Percentiles rank a stretch among this genome's conserved stretches.
phyloP scores from a whole-genome alignment of 108 stramenopile species.

The Skeletonema grethae region DNA sequence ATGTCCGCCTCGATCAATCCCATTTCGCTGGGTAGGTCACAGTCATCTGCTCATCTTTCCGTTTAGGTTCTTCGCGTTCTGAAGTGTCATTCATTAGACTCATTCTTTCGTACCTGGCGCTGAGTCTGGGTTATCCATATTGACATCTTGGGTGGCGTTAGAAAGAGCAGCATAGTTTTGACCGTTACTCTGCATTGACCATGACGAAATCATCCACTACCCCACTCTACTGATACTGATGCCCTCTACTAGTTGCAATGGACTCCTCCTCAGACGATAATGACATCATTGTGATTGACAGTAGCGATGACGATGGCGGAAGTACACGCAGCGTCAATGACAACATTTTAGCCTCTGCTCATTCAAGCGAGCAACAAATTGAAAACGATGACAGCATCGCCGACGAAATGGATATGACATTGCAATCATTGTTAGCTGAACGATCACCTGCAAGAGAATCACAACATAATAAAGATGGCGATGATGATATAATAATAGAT shows the following conservation, averaged over 20 bases:
- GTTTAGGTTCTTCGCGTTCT: no score
- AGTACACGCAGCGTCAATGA: slow-evolving; percentile 14
- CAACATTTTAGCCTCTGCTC: not conserved
- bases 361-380: not conserved
- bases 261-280: not conserved
- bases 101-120: no score
- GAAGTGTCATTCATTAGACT: no score
- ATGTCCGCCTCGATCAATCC: no score
- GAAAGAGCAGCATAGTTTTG: no score
- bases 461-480: not conserved
- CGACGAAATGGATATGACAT: not conserved
- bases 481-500: slow-evolving; percentile 1
- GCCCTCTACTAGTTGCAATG: not conserved
- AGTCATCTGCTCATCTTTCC: no score
- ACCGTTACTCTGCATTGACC: no score
- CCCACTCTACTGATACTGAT: no score
- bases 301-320: not conserved
- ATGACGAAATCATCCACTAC: no score
- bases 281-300: slow-evolving; percentile 7
- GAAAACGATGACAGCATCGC: not conserved
- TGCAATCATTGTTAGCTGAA: not conserved
- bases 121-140: no score
- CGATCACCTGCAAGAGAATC: not conserved
- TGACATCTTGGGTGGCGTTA: no score
- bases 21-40: no score